Percentiles rank a stretch among this genome's conserved stretches.
Conservation (phyloP, 2,329 filamentous ascomycete genomes). For the Neofusicoccum sp. region DNA sequence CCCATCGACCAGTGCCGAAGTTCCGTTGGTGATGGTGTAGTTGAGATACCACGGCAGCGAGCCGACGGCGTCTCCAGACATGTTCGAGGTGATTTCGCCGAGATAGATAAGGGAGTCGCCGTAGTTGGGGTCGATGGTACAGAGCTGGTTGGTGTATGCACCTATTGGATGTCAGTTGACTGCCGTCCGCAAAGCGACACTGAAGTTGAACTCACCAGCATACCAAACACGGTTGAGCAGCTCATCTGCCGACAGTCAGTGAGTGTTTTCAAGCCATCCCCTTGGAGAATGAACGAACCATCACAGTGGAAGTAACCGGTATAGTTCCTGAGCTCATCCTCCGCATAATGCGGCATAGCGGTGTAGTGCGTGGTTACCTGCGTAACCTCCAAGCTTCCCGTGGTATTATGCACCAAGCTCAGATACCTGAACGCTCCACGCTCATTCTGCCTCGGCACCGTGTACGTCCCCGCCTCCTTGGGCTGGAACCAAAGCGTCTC, state of each 20-base stretch:
- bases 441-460: constrained; percentile 44
- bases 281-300: constrained; percentile 27
- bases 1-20: constrained; percentile 43
- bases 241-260: constrained; percentile 35
- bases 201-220: constrained; percentile 30
- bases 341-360: constrained; percentile 35
- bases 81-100: not conserved
- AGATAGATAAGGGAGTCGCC: constrained; percentile 42
- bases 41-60: constrained; percentile 45
- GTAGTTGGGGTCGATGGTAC: constrained; percentile 40
- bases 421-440: constrained; percentile 52
- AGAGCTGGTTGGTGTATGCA: constrained; percentile 44
- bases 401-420: constrained; percentile 34
- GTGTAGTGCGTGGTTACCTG: constrained; percentile 19
- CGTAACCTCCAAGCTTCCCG: constrained; percentile 13
- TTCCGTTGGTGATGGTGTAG: constrained; percentile 39
- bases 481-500: constrained; percentile 51
- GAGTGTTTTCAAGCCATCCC: not conserved
- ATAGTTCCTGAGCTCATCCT: constrained; percentile 39
- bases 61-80: constrained; percentile 35
- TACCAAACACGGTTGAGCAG: constrained; percentile 50
- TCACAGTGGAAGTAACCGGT: constrained; percentile 48
- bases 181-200: not conserved
- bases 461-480: constrained; percentile 43
- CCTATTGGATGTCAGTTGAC: constrained; percentile 23